These are phyloP conservation scores for Erythrobasidium hasegawianum DNA, from an alignment of 1,284 basidiomycete genomes.

Conservation along the genomic window DNA sequence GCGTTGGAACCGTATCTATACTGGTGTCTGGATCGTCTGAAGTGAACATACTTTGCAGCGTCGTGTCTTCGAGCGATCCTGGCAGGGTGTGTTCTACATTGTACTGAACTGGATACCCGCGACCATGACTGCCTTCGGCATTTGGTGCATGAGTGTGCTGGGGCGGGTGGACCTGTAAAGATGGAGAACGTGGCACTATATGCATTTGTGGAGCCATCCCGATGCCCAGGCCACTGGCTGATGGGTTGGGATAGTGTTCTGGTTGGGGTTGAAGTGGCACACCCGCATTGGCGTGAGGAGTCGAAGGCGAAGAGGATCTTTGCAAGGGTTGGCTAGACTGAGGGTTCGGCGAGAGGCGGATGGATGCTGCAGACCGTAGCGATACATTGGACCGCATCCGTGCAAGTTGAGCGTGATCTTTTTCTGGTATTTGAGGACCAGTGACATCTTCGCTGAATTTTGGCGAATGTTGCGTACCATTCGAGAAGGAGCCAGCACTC, in stretches of 20 bases:
- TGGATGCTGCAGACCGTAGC: background rate
- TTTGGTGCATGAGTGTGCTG: background rate
- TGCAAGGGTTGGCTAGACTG: background rate
- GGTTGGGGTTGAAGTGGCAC: background rate
- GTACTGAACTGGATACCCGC: too few species aligned
- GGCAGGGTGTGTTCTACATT: slow-evolving; percentile 7
- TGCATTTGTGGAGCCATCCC: background rate
- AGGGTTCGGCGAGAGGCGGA: background rate
- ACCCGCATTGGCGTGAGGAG: background rate
- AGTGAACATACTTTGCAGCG: slow-evolving; percentile 24
- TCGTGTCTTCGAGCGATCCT: slow-evolving; percentile 20
- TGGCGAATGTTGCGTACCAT: slow-evolving; percentile 6
- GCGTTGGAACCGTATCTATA: background rate
- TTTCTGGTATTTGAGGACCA: slow-evolving; percentile 19
- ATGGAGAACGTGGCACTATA: background rate
- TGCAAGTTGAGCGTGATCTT: slow-evolving; percentile 2
- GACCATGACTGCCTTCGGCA: slow-evolving; percentile 11
- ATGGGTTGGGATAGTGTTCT: background rate
- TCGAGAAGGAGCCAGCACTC: background rate
- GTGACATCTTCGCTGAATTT: background rate
- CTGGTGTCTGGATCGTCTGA: slow-evolving; percentile 10
- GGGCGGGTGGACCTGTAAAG: background rate
- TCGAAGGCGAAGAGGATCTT: background rate
- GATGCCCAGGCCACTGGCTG: background rate
- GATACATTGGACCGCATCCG: slow-evolving; percentile 16